Conservation (phyloP, 2,329 filamentous ascomycete species). For the Alternaria atra region DNA sequence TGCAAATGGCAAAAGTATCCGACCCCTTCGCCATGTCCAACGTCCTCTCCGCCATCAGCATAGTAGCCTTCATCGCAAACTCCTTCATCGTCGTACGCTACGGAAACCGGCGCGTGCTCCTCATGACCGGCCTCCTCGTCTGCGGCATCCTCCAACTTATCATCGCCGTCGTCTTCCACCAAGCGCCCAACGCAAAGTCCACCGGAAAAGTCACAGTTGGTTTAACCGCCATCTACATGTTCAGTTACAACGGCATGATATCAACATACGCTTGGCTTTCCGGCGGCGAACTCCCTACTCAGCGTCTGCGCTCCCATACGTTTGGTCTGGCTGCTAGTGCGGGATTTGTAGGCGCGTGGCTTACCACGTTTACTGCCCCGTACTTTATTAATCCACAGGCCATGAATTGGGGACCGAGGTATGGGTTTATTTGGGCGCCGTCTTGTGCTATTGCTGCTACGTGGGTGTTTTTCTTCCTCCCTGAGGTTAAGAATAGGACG, state of each 20-base stretch:
- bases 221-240: constrained; percentile 63
- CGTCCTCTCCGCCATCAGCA: constrained; percentile 63
- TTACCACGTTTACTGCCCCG: constrained; percentile 66
- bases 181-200: constrained; percentile 46
- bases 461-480: constrained; percentile 58
- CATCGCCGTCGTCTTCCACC: constrained; percentile 62
- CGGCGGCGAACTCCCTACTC: constrained; percentile 66
- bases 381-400: constrained; percentile 67
- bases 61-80: constrained; percentile 65
- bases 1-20: constrained; percentile 66
- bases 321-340: constrained; percentile 64
- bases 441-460: constrained; percentile 42
- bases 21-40: constrained; percentile 66
- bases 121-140: constrained; percentile 60
- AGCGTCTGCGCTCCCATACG: constrained; percentile 65
- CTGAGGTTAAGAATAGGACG: constrained; percentile 63
- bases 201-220: constrained; percentile 62
- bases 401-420: constrained; percentile 66
- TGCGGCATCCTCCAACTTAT: constrained; percentile 65
- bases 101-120: constrained; percentile 63
- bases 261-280: constrained; percentile 66
- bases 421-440: constrained; percentile 65
- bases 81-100: constrained; percentile 62
- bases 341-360: constrained; percentile 64
- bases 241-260: constrained; percentile 64